phyloP scores from a whole-genome alignment of 225 moss, liverwort and hornwort genomes.

The Sphagnum contortum region DNA sequence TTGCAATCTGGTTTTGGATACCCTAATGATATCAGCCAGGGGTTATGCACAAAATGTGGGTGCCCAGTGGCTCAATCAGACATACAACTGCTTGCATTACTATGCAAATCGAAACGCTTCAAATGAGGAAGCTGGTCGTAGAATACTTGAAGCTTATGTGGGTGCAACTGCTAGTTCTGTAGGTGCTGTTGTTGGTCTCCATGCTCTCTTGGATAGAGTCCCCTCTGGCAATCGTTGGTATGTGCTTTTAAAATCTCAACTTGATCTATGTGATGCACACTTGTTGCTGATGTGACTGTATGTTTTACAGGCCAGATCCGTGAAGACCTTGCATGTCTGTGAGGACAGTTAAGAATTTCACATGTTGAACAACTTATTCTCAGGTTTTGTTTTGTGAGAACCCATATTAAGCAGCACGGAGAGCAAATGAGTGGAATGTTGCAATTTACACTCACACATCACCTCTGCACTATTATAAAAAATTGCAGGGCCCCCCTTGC shows the following conservation, averaged over 20 bases:
- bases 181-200: constrained; percentile 82
- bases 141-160: constrained; percentile 77
- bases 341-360: too few species aligned
- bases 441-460: neutral
- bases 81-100: constrained; percentile 93
- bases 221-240: constrained; percentile 66
- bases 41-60: constrained; percentile 77
- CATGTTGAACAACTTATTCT: too few species aligned
- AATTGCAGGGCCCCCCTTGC: constrained; percentile 59
- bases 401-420: too few species aligned
- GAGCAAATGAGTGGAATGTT: too few species aligned
- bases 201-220: constrained; percentile 69
- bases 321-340: too few species aligned
- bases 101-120: constrained; percentile 99
- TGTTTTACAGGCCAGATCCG: too few species aligned
- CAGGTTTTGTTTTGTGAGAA: too few species aligned
- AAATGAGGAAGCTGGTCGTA: constrained; percentile 56
- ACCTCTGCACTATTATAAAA: constrained; percentile 3
- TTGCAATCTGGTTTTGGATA: constrained; percentile 84
- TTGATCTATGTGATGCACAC: too few species aligned
- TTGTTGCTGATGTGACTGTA: too few species aligned
- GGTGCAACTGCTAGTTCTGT: constrained; percentile 95
- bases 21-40: constrained; percentile 85
- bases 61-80: constrained; percentile 98
- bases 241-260: neutral